Evolutionary conservation across 192 early-diverging fungal species (phyloP).

Genomic region (Rhizophlyctis rosea): DNA sequence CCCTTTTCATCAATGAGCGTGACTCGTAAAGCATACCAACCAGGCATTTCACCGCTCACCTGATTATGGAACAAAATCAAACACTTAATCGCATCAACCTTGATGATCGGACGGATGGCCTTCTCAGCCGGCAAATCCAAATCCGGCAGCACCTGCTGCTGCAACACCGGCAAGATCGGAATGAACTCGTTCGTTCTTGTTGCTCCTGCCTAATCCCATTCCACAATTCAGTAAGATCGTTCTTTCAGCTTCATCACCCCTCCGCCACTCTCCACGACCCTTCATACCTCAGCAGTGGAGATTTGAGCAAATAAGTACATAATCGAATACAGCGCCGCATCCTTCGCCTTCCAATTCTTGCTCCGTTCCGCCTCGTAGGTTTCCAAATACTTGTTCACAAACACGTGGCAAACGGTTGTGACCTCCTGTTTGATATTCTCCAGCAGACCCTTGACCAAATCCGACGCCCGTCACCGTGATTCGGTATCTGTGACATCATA

Average conservation of each 20-base stretch:
- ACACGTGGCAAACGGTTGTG: slow-evolving; percentile 76
- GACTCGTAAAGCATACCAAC: no score
- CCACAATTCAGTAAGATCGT: no score
- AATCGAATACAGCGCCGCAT: slow-evolving; percentile 90
- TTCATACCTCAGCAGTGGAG: slow-evolving; percentile 63
- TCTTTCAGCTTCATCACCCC: no score
- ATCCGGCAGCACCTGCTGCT: slow-evolving; percentile 79
- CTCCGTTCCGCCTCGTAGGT: slow-evolving; percentile 67
- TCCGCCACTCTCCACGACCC: no score
- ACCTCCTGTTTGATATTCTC: slow-evolving; percentile 82
- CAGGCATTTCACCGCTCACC: no score
- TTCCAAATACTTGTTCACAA: slow-evolving; percentile 43
- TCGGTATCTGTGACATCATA: slow-evolving; percentile 76
- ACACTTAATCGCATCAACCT: slow-evolving; percentile 93
- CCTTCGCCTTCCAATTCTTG: slow-evolving; percentile 89
- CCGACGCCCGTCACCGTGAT: slow-evolving; percentile 85
- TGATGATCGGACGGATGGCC: slow-evolving; percentile 78
- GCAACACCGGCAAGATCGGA: slow-evolving; percentile 80
- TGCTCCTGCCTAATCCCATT: slow-evolving; percentile 71
- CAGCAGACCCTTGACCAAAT: slow-evolving; percentile 87
- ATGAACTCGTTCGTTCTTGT: slow-evolving; percentile 82
- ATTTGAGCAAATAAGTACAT: slow-evolving; percentile 83
- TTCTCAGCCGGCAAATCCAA: slow-evolving; percentile 61
- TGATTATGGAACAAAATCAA: slow-evolving; percentile 92
- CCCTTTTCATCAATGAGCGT: no score